A percentile compares a stretch with the other conserved stretches of the same genome.
These are phyloP conservation scores for Chalaropsis thielavioides DNA, from an alignment of 2,329 filamentous ascomycete genomes.

Conservation along the genomic window DNA sequence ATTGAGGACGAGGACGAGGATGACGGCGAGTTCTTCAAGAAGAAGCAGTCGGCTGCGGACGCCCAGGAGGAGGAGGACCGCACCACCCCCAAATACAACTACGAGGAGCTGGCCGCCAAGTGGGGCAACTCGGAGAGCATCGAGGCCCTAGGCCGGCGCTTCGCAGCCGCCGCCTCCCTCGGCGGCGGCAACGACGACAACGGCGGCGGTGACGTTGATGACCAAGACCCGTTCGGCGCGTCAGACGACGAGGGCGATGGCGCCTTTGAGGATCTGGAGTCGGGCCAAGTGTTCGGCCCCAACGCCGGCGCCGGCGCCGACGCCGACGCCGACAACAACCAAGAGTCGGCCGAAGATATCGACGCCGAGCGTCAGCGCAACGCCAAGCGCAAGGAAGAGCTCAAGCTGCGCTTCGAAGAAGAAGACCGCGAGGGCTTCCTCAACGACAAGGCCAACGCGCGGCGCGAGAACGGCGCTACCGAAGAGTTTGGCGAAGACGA, in stretches of 20 bases:
- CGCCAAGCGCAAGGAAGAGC: constrained; percentile 81
- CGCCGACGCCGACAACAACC: constrained; percentile 24
- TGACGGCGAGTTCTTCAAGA: constrained; percentile 52
- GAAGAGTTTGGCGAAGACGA: constrained; percentile 93
- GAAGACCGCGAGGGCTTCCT: constrained; percentile 94
- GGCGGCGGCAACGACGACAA: constrained; percentile 22
- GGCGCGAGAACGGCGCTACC: constrained; percentile 50
- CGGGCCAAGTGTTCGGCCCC: constrained; percentile 45
- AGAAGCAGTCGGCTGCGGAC: constrained; percentile 48
- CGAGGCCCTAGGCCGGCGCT: constrained; percentile 57
- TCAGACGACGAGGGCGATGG: constrained; percentile 60
- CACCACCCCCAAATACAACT: constrained; percentile 63
- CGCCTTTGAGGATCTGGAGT: constrained; percentile 74
- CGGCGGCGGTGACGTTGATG: constrained; percentile 32
- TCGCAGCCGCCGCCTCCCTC: constrained; percentile 49
- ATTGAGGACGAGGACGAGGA: constrained; percentile 39
- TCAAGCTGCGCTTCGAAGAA: constrained; percentile 88
- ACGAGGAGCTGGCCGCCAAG: constrained; percentile 65
- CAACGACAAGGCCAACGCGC: constrained; percentile 70
- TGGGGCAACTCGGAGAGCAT: constrained; percentile 73
- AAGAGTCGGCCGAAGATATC: constrained; percentile 39
- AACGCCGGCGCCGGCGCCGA: constrained; percentile 21
- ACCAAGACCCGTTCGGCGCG: constrained; percentile 37
- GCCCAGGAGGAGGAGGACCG: constrained; percentile 68
- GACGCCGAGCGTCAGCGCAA: constrained; percentile 84